These are phyloP conservation scores for Ramaria rubella DNA, from an alignment of 768 basidiomycete species.

Conservation along the genomic window DNA sequence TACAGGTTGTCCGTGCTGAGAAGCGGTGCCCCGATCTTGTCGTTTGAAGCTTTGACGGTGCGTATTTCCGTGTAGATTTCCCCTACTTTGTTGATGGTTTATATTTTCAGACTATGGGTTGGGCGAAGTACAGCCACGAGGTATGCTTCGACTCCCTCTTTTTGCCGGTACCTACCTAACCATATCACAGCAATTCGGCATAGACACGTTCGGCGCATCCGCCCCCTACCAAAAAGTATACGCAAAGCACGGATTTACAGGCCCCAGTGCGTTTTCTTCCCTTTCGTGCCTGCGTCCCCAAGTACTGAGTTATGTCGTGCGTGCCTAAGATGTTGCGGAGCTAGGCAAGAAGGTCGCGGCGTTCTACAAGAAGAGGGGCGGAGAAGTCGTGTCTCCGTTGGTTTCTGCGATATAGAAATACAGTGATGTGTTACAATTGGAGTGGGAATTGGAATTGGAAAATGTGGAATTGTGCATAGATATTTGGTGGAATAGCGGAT, in stretches of 20 bases:
- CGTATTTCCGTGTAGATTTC: constrained; percentile 20
- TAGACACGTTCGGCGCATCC: constrained; percentile 77
- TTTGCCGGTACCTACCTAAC: constrained; percentile 10
- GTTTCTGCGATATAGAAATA: constrained; percentile 63
- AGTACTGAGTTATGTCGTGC: constrained; percentile 1
- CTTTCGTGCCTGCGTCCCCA: not conserved
- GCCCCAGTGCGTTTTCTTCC: constrained; percentile 44
- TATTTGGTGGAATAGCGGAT: too few species aligned
- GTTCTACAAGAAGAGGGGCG: constrained; percentile 80
- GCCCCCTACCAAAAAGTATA: constrained; percentile 89
- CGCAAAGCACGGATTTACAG: constrained; percentile 84
- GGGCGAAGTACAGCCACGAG: constrained; percentile 89
- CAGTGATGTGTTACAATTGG: too few species aligned
- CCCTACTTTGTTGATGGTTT: constrained; percentile 9
- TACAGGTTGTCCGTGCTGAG: constrained; percentile 83
- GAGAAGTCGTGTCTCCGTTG: constrained; percentile 65
- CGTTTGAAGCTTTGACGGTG: constrained; percentile 74
- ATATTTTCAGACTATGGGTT: constrained; percentile 53
- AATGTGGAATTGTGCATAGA: too few species aligned
- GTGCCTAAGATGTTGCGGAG: constrained; percentile 56
- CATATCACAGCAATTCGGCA: constrained; percentile 54
- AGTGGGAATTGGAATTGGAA: too few species aligned
- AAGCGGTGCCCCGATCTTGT: constrained; percentile 84
- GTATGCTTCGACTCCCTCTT: constrained; percentile 24
- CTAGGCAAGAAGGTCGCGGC: constrained; percentile 81